phyloP scores from a whole-genome alignment of 345 rosid genomes.

The Rhodamnia argentea region DNA sequence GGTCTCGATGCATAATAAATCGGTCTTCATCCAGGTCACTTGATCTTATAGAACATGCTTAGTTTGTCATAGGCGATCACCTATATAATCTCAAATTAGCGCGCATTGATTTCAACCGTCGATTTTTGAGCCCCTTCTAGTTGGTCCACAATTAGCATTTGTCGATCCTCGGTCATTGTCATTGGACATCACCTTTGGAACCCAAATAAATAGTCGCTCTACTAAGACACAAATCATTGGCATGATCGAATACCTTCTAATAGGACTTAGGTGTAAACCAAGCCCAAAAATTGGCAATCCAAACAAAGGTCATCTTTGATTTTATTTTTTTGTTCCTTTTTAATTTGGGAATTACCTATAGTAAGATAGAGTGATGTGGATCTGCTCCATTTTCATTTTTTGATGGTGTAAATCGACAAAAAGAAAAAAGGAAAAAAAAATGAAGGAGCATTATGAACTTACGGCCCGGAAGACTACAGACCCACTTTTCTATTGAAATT shows the following conservation, averaged over 20 bases:
- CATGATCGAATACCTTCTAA: background rate
- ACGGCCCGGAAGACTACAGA: background rate
- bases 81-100: background rate
- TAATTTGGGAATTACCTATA: background rate
- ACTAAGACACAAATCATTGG: background rate
- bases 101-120: fast-evolving
- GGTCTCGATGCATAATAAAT: background rate
- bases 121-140: background rate
- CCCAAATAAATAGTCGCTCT: background rate
- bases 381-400: background rate
- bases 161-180: background rate
- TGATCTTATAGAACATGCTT: background rate
- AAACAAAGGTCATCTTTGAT: background rate
- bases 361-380: background rate
- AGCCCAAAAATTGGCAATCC: background rate
- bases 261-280: background rate
- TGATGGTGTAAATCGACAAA: background rate
- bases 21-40: background rate
- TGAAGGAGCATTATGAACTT: background rate
- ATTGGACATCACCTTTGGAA: background rate
- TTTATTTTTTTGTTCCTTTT: too few species aligned
- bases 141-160: background rate
- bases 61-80: background rate
- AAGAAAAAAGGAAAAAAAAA: background rate
- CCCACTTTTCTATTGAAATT: background rate